phyloP scores from a whole-genome alignment of 129 eudicot genomes.

The Flaveria bidentis region DNA sequence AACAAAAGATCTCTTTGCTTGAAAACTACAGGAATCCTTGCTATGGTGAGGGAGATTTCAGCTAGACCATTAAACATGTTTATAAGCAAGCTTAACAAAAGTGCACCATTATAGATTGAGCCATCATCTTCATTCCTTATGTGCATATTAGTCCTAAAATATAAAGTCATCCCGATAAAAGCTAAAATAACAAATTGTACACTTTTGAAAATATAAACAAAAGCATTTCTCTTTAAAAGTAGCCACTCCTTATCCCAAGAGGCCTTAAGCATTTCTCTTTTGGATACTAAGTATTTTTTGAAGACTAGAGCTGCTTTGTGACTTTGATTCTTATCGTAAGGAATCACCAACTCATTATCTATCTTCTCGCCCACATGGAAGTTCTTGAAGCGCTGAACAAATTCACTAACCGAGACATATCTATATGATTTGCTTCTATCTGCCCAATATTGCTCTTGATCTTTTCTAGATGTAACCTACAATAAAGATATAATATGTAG shows the following conservation, averaged over 20 bases:
- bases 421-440: constrained; percentile 53
- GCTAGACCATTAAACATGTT: constrained; percentile 75
- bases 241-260: constrained; percentile 83
- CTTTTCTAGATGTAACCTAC: constrained; percentile 83
- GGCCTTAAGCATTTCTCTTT: constrained; percentile 55
- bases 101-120: constrained; percentile 58
- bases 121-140: constrained; percentile 62
- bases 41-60: constrained; percentile 60
- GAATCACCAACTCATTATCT: constrained; percentile 55
- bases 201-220: constrained; percentile 69
- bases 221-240: constrained; percentile 61
- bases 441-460: constrained; percentile 87
- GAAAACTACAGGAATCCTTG: constrained; percentile 76
- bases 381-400: constrained; percentile 50
- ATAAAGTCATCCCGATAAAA: constrained; percentile 52
- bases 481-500: neutral
- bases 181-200: constrained; percentile 64
- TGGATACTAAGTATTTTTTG: constrained; percentile 55
- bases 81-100: constrained; percentile 52
- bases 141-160: constrained; percentile 48
- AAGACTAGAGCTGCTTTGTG: constrained; percentile 76
- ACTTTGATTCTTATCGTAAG: constrained; percentile 51
- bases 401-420: constrained; percentile 56
- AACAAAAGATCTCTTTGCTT: constrained; percentile 86
- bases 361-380: constrained; percentile 64